These are phyloP conservation scores for Paramyrothecium sp. DNA, from an alignment of 2,329 filamentous ascomycete genomes.

Conservation along the genomic window DNA sequence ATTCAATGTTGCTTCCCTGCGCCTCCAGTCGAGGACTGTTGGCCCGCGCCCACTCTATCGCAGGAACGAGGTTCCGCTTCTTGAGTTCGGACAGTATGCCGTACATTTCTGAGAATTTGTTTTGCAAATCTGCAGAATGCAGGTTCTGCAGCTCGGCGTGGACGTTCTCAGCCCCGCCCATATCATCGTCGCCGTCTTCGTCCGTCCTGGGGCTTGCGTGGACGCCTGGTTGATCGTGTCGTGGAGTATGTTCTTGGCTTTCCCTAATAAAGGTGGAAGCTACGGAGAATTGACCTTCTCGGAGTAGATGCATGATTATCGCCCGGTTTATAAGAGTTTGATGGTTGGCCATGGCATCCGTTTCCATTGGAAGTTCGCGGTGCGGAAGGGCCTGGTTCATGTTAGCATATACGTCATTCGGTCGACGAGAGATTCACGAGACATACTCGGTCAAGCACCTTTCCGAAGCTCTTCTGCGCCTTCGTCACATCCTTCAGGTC, in stretches of 20 bases:
- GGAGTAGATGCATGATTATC: constrained; percentile 93
- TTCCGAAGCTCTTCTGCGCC: constrained; percentile 79
- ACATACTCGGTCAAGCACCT: constrained; percentile 75
- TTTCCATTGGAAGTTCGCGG: constrained; percentile 71
- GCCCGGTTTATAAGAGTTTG: constrained; percentile 82
- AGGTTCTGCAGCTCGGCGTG: constrained; percentile 17
- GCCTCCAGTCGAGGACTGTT: constrained; percentile 72
- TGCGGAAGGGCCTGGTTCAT: constrained; percentile 33
- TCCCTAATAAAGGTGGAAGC: constrained; percentile 84
- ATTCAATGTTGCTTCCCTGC: constrained; percentile 89
- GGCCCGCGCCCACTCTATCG: constrained; percentile 80
- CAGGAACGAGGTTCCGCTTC: constrained; percentile 71
- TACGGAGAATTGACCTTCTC: constrained; percentile 89
- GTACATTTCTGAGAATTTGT: constrained; percentile 88
- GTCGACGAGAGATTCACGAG: neutral
- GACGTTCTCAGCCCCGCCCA: constrained; percentile 23
- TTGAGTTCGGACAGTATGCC: constrained; percentile 78
- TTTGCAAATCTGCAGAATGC: constrained; percentile 59
- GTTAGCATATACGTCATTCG: constrained; percentile 11
- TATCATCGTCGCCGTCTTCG: constrained; percentile 30
- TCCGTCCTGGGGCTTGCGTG: constrained; percentile 21
- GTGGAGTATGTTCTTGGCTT: constrained; percentile 21
- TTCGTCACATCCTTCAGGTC: constrained; percentile 82
- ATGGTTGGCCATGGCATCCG: constrained; percentile 76
- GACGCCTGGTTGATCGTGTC: constrained; percentile 34